phyloP scores from a whole-genome alignment of 2,329 filamentous ascomycete species.

The Microdochium nivale region DNA sequence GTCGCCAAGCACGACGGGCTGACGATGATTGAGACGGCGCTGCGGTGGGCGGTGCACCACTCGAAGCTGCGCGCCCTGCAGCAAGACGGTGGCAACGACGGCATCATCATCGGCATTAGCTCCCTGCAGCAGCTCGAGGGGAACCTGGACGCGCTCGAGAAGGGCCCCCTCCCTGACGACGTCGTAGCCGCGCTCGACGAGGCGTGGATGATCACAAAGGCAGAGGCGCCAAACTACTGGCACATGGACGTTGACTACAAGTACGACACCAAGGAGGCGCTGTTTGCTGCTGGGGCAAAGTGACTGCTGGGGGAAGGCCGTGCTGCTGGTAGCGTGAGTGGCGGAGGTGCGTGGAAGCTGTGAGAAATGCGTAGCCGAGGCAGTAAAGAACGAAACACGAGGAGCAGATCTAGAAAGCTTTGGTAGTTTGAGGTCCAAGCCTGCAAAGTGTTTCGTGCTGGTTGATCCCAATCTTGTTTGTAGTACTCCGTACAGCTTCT shows the following conservation, averaged over 20 bases:
- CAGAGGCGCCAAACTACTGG: slow-evolving; percentile 43
- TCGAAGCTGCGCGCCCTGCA: slow-evolving; percentile 41
- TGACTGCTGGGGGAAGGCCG: slow-evolving; percentile 10
- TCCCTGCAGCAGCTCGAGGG: slow-evolving; percentile 46
- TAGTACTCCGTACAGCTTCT: no score
- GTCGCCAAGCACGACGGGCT: slow-evolving; percentile 55
- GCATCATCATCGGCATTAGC: slow-evolving; percentile 51
- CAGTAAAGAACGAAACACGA: no score
- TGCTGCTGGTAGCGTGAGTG: no score
- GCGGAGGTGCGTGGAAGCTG: no score
- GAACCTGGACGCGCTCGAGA: slow-evolving; percentile 50
- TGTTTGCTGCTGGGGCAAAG: slow-evolving; percentile 43
- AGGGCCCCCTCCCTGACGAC: slow-evolving; percentile 68
- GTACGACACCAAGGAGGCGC: slow-evolving; percentile 53
- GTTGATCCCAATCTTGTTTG: no score
- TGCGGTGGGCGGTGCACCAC: slow-evolving; percentile 69
- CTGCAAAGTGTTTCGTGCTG: no score
- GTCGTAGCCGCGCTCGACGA: slow-evolving; percentile 67
- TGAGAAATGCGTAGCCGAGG: no score
- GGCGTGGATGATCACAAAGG: slow-evolving; percentile 67
- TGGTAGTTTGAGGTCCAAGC: no score
- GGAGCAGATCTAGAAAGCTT: no score
- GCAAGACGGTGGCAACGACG: slow-evolving; percentile 43
- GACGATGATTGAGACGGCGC: slow-evolving; percentile 62
- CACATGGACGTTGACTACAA: slow-evolving; percentile 55